Conservation (phyloP, 352 stramenopile genomes). For the Phytophthora capsici region DNA sequence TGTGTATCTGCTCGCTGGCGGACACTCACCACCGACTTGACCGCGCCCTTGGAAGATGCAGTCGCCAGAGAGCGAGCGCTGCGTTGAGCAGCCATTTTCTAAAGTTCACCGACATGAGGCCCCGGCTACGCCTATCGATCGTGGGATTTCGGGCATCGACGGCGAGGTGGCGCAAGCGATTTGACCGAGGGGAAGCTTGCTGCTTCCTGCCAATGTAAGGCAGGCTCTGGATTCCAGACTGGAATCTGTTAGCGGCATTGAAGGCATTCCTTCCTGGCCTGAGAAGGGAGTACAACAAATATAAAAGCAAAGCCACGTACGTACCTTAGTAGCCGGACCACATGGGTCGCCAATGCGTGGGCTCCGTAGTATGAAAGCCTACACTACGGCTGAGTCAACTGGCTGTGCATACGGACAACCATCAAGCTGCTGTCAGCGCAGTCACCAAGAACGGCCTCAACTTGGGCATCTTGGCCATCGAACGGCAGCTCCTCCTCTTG, state of each 20-base stretch:
- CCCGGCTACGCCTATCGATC: conserved; percentile 21
- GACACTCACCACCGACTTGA: conserved; percentile 1
- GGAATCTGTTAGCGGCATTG: background rate
- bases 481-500: conserved; percentile 22
- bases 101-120: background rate
- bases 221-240: too few relatives aligned
- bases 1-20: background rate
- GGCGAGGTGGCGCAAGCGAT: conserved; percentile 25
- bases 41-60: conserved; percentile 10
- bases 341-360: conserved; percentile 1
- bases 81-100: conserved; percentile 13
- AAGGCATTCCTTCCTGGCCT: too few relatives aligned
- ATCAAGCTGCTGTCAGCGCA: conserved; percentile 24
- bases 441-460: conserved; percentile 7
- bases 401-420: conserved; percentile 24
- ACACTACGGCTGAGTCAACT: conserved; percentile 17
- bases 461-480: conserved; percentile 7
- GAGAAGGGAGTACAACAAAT: too few relatives aligned
- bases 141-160: conserved; percentile 11
- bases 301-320: background rate
- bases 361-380: background rate
- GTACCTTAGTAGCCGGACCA: background rate
- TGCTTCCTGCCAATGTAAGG: too few relatives aligned
- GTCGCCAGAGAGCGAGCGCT: conserved; percentile 25
- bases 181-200: conserved; percentile 7